These are phyloP conservation scores for Amylocystis lapponica DNA, from an alignment of 768 basidiomycete genomes.

Conservation along the genomic window DNA sequence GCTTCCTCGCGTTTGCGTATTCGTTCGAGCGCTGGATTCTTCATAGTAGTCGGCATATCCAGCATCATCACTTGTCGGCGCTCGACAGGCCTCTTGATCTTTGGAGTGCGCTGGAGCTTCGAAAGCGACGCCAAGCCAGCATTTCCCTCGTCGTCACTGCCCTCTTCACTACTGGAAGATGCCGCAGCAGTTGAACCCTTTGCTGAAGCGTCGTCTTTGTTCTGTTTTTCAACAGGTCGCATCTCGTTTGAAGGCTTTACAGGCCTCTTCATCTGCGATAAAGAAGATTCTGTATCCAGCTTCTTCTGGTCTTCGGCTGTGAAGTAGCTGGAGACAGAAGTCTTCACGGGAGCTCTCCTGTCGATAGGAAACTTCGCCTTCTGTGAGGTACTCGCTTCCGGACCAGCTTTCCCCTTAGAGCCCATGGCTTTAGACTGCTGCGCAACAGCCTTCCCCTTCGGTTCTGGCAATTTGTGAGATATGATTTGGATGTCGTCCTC, in stretches of 20 bases:
- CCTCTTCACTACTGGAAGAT: constrained; percentile 44
- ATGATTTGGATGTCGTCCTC: constrained; percentile 54
- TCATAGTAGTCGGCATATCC: constrained; percentile 40
- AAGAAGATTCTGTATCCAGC: constrained; percentile 27
- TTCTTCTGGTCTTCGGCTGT: constrained; percentile 29
- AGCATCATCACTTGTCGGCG: constrained; percentile 61
- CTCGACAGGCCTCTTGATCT: constrained; percentile 49
- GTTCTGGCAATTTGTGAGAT: constrained; percentile 27
- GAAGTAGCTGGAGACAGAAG: constrained; percentile 15
- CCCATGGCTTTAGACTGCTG: constrained; percentile 1
- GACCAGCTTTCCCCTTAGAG: constrained; percentile 2
- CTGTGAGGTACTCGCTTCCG: background rate
- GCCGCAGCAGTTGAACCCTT: constrained; percentile 27
- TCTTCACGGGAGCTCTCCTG: constrained; percentile 1
- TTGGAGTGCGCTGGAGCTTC: constrained; percentile 56
- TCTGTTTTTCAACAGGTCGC: background rate
- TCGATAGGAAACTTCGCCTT: background rate
- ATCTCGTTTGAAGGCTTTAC: constrained; percentile 2
- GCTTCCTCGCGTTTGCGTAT: constrained; percentile 54
- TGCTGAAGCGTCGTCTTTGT: constrained; percentile 6
- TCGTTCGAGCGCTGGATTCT: constrained; percentile 43
- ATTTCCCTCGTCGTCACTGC: constrained; percentile 32
- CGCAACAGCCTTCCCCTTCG: constrained; percentile 2
- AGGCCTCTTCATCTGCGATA: constrained; percentile 34
- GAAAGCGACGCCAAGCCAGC: constrained; percentile 48